A percentile compares a stretch with the other conserved stretches of the same genome.
phyloP scores from a whole-genome alignment of 208 protist genomes.

The Leishmania turanica region DNA sequence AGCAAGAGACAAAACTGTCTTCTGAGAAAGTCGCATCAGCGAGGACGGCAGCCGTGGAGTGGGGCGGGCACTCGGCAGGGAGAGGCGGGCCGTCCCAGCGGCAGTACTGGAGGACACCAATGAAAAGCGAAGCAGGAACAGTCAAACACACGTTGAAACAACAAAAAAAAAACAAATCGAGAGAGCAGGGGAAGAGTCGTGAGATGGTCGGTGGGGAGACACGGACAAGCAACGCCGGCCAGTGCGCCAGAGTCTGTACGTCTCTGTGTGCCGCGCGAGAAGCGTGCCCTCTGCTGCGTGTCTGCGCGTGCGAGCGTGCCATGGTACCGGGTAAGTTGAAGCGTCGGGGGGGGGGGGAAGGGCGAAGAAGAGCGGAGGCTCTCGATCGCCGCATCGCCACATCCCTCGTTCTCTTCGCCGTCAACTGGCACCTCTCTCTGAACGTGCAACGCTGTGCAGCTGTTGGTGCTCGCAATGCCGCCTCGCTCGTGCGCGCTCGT shows the following conservation, averaged over 20 bases:
- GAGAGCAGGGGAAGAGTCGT: neutral
- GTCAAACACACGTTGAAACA: neutral
- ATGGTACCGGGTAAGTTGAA: neutral
- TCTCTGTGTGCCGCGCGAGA: neutral
- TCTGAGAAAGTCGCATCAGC: no score
- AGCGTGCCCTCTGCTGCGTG: neutral
- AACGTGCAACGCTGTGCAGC: neutral
- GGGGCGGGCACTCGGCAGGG: neutral
- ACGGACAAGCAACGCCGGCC: neutral
- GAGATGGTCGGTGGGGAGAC: neutral
- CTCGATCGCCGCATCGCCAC: neutral
- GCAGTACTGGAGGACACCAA: neutral
- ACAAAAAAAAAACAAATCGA: neutral
- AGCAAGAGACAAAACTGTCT: neutral
- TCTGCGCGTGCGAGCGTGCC: neutral
- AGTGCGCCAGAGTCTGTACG: neutral
- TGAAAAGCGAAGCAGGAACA: neutral
- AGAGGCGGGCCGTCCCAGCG: neutral
- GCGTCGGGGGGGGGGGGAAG: neutral
- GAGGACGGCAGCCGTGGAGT: neutral
- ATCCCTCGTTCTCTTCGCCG: neutral
- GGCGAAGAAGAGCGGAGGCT: neutral
- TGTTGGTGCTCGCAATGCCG: neutral
- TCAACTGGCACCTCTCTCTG: neutral
- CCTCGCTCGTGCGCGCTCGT: conserved; percentile 13